Conservation (phyloP, 2,329 filamentous ascomycete species). For the Penicillium sp. region DNA sequence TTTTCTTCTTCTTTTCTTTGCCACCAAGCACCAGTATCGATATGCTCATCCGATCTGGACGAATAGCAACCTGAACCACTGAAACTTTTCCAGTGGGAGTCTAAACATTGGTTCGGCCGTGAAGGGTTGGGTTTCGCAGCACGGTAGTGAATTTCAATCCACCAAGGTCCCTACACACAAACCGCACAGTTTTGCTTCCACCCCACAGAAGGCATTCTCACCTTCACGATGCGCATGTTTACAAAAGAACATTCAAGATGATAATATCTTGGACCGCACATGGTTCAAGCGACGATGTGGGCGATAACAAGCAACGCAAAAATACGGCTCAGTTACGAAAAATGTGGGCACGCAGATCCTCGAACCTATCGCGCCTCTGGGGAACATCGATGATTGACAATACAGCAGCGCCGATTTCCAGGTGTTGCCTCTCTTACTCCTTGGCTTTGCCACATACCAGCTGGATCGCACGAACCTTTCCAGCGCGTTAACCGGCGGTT, state of each 20-base stretch:
- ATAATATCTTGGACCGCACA: neutral
- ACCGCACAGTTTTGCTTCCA: too few relatives aligned
- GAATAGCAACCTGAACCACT: neutral
- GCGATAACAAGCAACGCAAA: neutral
- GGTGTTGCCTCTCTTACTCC: neutral
- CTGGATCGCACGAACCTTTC: constrained; percentile 57
- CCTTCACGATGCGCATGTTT: too few relatives aligned
- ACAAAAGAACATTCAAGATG: too few relatives aligned
- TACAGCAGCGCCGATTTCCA: neutral
- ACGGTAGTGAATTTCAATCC: too few relatives aligned
- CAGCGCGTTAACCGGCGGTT: constrained; percentile 54
- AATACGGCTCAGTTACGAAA: neutral
- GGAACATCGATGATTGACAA: neutral
- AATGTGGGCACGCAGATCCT: neutral
- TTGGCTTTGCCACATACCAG: constrained; percentile 51
- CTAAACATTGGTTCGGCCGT: too few relatives aligned
- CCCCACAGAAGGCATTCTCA: too few relatives aligned
- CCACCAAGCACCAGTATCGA: neutral
- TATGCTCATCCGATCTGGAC: neutral
- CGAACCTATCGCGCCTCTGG: too few relatives aligned
- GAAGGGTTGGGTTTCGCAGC: too few relatives aligned
- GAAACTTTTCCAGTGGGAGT: neutral
- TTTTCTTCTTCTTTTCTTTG: too few relatives aligned
- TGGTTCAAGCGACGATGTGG: neutral
- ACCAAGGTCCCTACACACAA: too few relatives aligned